Base-by-base conservation (phyloP, 495 filamentous ascomycete species). In the Penicillium cataractarum region DNA sequence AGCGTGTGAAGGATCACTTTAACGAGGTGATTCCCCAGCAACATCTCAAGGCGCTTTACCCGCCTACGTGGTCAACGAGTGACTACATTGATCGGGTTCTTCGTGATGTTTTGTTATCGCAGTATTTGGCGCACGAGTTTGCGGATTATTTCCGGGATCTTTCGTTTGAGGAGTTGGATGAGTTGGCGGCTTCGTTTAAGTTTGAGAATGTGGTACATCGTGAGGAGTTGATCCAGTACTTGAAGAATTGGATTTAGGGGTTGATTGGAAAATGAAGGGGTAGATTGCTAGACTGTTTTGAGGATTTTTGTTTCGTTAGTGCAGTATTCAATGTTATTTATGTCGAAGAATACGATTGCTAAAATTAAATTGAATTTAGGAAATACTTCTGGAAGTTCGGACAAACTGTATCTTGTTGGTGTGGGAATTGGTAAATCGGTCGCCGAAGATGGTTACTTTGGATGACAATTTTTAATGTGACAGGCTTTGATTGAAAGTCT, bases 111-210 rank as follows among this genome's bases (percentile, higher is more conserved):
- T 8, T 46, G 3, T 21, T 46, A 3, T 46, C 42, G 8, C 42
- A 46, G 21, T 46, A 46, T 46, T 46, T 46, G 42, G 19, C 19
- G 21, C 24, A 21, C 19, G 42, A 46, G 42, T 46, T 46, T 46
- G 42, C 42, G 21, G 42, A 46, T 21, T 46, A 46, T 46, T 46
- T 46, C 42, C 19, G 42, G 42, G 42, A 46, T 46, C 42, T 46
- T 13, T 46, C 42, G 19, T 46, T 46, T 24, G 42, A 46, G 42
- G 42, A 46, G 42, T 46, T 46, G 42, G 42, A 46, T 46, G 42
- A 46, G n/a, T 46, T 46, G 42, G 42, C 42, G 42, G 42, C 42
- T 46, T 46, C 42, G 21, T 46, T 46, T 12, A 46, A 46, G 42
- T 46, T 46, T 24, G 42, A 46, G 42, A 46, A 46, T 24, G 42